Conservation (phyloP, 2,329 filamentous ascomycete genomes). For the Lachnellula willkommii region DNA sequence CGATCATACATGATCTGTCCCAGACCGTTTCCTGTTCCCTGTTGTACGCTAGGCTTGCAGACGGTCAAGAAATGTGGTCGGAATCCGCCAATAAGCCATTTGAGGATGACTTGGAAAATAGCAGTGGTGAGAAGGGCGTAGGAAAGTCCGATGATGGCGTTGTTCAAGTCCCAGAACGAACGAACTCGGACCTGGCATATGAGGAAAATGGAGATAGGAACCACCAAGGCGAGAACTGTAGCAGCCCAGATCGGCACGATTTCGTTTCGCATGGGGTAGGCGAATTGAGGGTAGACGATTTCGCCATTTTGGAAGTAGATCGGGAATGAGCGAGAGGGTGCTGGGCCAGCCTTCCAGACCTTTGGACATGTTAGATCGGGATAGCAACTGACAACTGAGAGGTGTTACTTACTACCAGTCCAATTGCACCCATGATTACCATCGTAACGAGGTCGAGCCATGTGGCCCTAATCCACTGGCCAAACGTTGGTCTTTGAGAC, state of each 20-base stretch:
- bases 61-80: conserved; percentile 68
- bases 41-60: conserved; percentile 53
- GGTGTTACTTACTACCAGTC: conserved; percentile 54
- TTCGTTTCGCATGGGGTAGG: conserved; percentile 64
- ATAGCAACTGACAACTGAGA: not conserved
- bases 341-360: conserved; percentile 60
- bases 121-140: conserved; percentile 65
- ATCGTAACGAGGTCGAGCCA: conserved; percentile 66
- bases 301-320: conserved; percentile 62
- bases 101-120: conserved; percentile 73
- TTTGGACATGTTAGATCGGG: conserved; percentile 25
- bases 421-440: conserved; percentile 58
- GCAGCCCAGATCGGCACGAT: conserved; percentile 68
- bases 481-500: conserved; percentile 53
- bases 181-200: conserved; percentile 62
- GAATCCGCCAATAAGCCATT: conserved; percentile 68
- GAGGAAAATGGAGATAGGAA: conserved; percentile 62
- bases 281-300: conserved; percentile 65
- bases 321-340: conserved; percentile 64
- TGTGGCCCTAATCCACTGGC: conserved; percentile 64
- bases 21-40: conserved; percentile 46
- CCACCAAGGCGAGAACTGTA: conserved; percentile 57
- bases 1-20: conserved; percentile 61
- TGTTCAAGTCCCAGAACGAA: conserved; percentile 67
- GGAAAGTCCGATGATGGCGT: conserved; percentile 62